Conservation (phyloP, 345 rosid species). For the Citrus sp. region DNA sequence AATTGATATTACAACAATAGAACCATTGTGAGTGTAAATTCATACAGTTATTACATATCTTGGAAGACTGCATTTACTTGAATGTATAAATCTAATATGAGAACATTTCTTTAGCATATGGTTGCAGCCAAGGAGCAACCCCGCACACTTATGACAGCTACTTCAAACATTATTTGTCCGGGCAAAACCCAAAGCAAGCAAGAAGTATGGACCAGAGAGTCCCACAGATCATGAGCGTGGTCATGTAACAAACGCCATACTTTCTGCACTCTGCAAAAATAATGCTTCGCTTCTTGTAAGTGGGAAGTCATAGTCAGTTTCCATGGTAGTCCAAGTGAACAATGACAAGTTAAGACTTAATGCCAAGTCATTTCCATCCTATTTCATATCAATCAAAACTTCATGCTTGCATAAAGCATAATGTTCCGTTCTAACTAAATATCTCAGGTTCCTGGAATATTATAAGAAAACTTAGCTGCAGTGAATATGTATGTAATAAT, state of each 20-base stretch:
- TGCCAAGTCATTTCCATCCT: not conserved
- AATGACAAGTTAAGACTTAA: not conserved
- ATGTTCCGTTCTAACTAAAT: not conserved
- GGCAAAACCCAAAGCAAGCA: not conserved
- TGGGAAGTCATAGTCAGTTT: not conserved
- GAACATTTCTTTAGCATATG: too few relatives aligned
- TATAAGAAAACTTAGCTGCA: not conserved
- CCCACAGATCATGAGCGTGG: not conserved
- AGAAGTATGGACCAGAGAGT: not conserved
- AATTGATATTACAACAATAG: too few relatives aligned
- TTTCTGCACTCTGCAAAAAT: too few relatives aligned
- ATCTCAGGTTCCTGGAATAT: not conserved
- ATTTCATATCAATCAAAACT: not conserved
- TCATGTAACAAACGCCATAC: not conserved
- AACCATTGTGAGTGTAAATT: too few relatives aligned
- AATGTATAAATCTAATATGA: too few relatives aligned
- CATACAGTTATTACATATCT: too few relatives aligned
- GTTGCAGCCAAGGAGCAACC: not conserved
- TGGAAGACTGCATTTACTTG: too few relatives aligned
- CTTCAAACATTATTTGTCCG: not conserved
- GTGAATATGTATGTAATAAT: not conserved
- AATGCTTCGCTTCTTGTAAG: accelerated
- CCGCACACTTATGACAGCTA: not conserved
- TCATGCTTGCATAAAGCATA: not conserved
- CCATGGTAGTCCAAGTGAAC: not conserved